These are phyloP conservation scores for Paraconiothyrium sp. DNA, from an alignment of 2,329 filamentous ascomycete species.

Conservation along the genomic window DNA sequence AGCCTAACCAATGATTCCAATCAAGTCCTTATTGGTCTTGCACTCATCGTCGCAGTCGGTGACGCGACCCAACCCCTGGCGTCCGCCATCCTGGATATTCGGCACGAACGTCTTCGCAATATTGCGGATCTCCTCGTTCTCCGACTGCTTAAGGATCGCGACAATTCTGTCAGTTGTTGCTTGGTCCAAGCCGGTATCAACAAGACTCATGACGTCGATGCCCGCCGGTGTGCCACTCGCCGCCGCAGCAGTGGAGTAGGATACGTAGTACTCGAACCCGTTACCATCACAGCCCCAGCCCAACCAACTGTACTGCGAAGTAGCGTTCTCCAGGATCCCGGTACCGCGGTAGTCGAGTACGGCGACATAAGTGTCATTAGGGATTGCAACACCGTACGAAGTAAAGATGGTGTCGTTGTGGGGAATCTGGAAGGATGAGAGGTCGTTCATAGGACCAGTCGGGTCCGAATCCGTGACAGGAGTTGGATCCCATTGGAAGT, in stretches of 20 bases:
- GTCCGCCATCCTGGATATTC: conserved; percentile 23
- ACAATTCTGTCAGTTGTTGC: conserved; percentile 18
- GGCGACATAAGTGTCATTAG: conserved; percentile 2
- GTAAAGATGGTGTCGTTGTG: conserved; percentile 25
- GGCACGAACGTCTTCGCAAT: conserved; percentile 14
- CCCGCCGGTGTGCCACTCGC: conserved; percentile 24
- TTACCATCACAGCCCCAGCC: conserved; percentile 30
- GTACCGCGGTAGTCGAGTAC: conserved; percentile 25
- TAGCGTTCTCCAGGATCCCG: conserved; percentile 25
- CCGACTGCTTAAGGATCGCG: conserved; percentile 15
- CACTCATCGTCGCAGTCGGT: conserved; percentile 27
- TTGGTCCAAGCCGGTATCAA: conserved; percentile 20
- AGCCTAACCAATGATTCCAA: conserved; percentile 17
- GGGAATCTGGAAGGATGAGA: conserved; percentile 30
- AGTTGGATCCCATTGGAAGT: conserved; percentile 32
- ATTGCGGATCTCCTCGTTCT: conserved; percentile 18
- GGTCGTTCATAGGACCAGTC: conserved; percentile 25
- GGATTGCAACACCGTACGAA: conserved; percentile 28
- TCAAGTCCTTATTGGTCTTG: conserved; percentile 25
- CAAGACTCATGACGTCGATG: conserved; percentile 29
- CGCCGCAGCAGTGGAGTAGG: conserved; percentile 23
- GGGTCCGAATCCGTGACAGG: conserved; percentile 18
- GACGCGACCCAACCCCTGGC: conserved; percentile 18
- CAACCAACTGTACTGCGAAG: conserved; percentile 23
- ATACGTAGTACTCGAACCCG: conserved; percentile 21